Evolutionary conservation across 2,329 filamentous ascomycete genomes (phyloP).

Genomic region (Diaporthe ilicicola): DNA sequence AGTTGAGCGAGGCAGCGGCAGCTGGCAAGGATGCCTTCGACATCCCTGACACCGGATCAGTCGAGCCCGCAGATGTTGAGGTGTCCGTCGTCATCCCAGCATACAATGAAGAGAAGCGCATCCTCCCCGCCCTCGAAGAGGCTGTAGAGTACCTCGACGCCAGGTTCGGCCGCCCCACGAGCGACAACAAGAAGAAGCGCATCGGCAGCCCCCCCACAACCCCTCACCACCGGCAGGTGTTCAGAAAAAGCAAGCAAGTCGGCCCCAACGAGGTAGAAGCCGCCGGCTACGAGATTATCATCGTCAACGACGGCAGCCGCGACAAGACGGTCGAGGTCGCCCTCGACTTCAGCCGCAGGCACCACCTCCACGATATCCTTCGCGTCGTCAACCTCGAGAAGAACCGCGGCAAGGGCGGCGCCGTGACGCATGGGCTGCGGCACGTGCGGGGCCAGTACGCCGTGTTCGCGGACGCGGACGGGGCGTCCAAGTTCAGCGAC

Average conservation of each 20-base stretch:
- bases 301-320: constrained; percentile 89
- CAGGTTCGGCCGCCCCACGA: constrained; percentile 68
- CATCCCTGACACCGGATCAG: constrained; percentile 60
- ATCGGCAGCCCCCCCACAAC: constrained; percentile 40
- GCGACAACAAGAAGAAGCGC: constrained; percentile 40
- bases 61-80: constrained; percentile 81
- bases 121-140: constrained; percentile 87
- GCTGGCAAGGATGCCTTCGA: constrained; percentile 49
- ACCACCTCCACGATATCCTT: constrained; percentile 80
- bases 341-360: constrained; percentile 78
- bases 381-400: constrained; percentile 79
- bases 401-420: constrained; percentile 94
- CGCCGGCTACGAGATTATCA: constrained; percentile 87
- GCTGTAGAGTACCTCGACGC: constrained; percentile 86
- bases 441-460: constrained; percentile 90
- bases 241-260: constrained; percentile 43
- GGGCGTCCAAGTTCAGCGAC: constrained; percentile 86
- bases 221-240: constrained; percentile 46
- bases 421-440: constrained; percentile 92
- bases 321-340: constrained; percentile 84
- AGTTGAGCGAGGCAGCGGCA: constrained; percentile 51
- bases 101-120: constrained; percentile 89
- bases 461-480: constrained; percentile 95
- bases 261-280: constrained; percentile 40
- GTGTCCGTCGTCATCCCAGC: constrained; percentile 94